Base-by-base conservation (phyloP, 2,329 filamentous ascomycete species). In the Talaromyces funiculosus region DNA sequence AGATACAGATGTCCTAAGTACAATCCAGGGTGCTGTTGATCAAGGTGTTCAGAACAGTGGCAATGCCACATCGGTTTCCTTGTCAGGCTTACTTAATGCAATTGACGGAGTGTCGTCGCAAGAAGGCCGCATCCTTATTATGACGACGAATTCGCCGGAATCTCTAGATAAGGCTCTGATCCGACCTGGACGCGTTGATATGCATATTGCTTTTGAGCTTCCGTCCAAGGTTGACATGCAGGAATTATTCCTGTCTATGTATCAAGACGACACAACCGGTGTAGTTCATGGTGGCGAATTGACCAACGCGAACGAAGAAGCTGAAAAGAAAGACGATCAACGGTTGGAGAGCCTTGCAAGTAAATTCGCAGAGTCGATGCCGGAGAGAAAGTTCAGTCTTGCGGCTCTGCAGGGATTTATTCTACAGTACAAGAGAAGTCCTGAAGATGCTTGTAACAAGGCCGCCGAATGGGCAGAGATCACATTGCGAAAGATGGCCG, bases 51-150 rank as follows among this genome's bases (percentile, higher is more conserved):
- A 60, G 16, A 61, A 43, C 26, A 55, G 53, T 43, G 20, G 60
- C 43, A 45, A 40, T 24, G 38, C 31, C n/a, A 12, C 71, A 71
- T 51, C 66, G 72, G 40, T 92, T 63, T 89, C 88, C 0, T 81
- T 93, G 1, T 89, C 88, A 0, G 89, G 89, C 0, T 80, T 94
- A 0, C 82, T 94, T 51, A 93, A 94, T 72, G 87, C 88, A 62
- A 90, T 94, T 43, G 90, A 94, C 67, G 90, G 90, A 53, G 89
- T 91, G 0, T 88, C 88, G 1, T 88, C 86, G 1, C 88, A 90
- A 66, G 89, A 92, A 74, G 90, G 90, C 22, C 83, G 89, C 45
- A 84, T 92, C 10, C 81, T 92, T n/a, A 86, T 92, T 75, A 90
- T 92, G 88, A 91, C 90, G 0, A 90, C 88, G 37, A 92, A 92